A percentile compares a stretch with the other conserved stretches of the same genome.
Conservation (phyloP, 2,329 filamentous ascomycete species). For the Hysterium pulicare region DNA sequence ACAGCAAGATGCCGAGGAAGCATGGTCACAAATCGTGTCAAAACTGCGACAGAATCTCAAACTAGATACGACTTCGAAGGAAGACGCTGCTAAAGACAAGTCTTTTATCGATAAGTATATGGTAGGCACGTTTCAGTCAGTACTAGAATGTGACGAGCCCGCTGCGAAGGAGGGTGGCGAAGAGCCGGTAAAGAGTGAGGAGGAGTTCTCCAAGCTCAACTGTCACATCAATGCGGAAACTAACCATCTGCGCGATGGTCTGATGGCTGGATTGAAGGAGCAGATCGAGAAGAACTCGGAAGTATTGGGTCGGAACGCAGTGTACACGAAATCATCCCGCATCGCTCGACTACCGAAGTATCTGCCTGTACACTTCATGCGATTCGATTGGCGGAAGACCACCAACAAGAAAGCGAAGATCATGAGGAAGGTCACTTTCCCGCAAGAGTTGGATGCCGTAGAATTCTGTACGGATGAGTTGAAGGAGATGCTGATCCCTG, state of each 20-base stretch:
- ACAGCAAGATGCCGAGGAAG: constrained; percentile 98
- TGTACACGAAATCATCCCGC: constrained; percentile 87
- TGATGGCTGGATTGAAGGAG: constrained; percentile 76
- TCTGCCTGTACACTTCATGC: constrained; percentile 92
- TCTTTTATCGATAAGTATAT: constrained; percentile 92
- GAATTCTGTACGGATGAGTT: constrained; percentile 95
- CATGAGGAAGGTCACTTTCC: constrained; percentile 97
- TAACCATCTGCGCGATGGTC: constrained; percentile 88
- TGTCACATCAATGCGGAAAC: constrained; percentile 88
- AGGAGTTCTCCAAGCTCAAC: constrained; percentile 86
- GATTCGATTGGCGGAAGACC: constrained; percentile 96
- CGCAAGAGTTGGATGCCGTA: constrained; percentile 84
- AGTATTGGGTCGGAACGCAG: constrained; percentile 70
- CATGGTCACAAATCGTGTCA: constrained; percentile 91
- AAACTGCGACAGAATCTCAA: constrained; percentile 77
- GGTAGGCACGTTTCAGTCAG: constrained; percentile 73
- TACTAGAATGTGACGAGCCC: constrained; percentile 79
- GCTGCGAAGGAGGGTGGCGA: constrained; percentile 73
- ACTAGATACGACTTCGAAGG: constrained; percentile 48
- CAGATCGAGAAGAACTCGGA: constrained; percentile 88
- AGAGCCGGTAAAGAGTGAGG: constrained; percentile 62
- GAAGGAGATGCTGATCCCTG: constrained; percentile 75
- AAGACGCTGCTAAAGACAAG: constrained; percentile 39
- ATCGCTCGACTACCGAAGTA: constrained; percentile 92
- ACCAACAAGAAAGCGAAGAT: constrained; percentile 99